Conservation (phyloP, 2,329 filamentous ascomycete genomes). For the Graphilbum fragrans region DNA sequence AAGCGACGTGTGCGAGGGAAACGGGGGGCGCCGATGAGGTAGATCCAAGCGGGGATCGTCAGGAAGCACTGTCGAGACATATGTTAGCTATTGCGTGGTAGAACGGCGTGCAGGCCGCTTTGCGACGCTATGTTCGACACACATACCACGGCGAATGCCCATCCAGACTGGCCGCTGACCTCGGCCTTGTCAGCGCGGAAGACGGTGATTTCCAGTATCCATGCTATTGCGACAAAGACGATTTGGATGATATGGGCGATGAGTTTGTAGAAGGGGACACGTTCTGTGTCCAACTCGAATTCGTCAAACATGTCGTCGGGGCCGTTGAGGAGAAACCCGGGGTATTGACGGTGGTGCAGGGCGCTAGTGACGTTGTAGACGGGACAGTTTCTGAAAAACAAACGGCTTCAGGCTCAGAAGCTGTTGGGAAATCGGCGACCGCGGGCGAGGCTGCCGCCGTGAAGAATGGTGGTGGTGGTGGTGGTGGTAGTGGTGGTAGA, state of each 20-base stretch:
- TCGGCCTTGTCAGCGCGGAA: conserved; percentile 35
- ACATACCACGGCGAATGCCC: conserved; percentile 52
- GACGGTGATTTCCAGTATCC: conserved; percentile 47
- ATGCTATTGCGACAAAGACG: conserved; percentile 40
- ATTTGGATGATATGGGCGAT: conserved; percentile 44
- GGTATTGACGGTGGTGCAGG: not conserved
- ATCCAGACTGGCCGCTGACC: conserved; percentile 47
- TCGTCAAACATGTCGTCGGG: conserved; percentile 27
- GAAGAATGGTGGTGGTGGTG: too few relatives aligned
- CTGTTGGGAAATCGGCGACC: too few relatives aligned
- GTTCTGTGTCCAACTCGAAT: conserved; percentile 40
- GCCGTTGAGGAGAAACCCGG: not conserved
- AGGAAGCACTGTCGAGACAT: conserved; percentile 46
- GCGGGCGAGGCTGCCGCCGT: too few relatives aligned
- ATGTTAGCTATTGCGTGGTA: not conserved
- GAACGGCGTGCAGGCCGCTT: not conserved
- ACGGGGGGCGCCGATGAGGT: conserved; percentile 51
- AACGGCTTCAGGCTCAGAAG: not conserved
- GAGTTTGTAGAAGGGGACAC: conserved; percentile 43
- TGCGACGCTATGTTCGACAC: not conserved
- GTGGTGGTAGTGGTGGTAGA: too few relatives aligned
- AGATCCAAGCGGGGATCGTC: conserved; percentile 51
- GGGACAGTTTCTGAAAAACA: too few relatives aligned
- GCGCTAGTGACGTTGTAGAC: not conserved
- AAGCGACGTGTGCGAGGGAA: conserved; percentile 49